Base-by-base conservation (phyloP, 2,329 filamentous ascomycete genomes). In the Fusarium concolor region DNA sequence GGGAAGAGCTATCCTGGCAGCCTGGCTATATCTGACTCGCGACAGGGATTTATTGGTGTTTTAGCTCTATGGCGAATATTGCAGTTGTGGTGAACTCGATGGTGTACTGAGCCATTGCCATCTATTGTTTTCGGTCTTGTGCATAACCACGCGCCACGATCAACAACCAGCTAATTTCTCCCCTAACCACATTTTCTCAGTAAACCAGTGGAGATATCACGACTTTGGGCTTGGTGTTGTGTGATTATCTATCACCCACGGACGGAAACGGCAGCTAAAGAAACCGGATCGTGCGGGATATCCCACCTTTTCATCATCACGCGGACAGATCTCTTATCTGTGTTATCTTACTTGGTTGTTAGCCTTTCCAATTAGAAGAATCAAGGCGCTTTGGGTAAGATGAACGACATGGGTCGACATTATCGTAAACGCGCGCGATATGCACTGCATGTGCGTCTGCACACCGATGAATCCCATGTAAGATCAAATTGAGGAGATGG, bases 291-390 rank as follows among this genome's bases (percentile, higher is more conserved):
- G 39, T 45, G 59, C 59, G 59, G 59, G 56, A 62, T 62, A 59
- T 64, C 61, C 61, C 59, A 64, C 52, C 41, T 47, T 64, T 59
- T 64, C 7, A 47, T 41, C 61, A 65, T 64, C 61, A 64, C 61
- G 61, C 60, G 61, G 61, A 59, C 61, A 50, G 61, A 64, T 64
- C 61, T 64, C 61, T 64, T 64, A 64, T 64, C 61, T 64, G n/a
- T 18, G 17, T 47, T 62, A 62, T 56, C 59, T 56, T 26, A 37
- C 20, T 12, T 42, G 9, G 7, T 14, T 31, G 9, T 31, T 22
- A 46, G 53, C 44, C 42, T 37, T 42, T 10, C 61, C 45, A 28
- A 26, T 46, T 15, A 17, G 14, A 3, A 33, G 14, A 33, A 33
- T 5, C 31, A 33, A 33, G 14, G 7, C 24, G 22, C 26, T 50